Percentiles rank a stretch among this genome's conserved stretches.
phyloP scores from a whole-genome alignment of 2,329 filamentous ascomycete genomes.

The Hirsutella thompsonii region DNA sequence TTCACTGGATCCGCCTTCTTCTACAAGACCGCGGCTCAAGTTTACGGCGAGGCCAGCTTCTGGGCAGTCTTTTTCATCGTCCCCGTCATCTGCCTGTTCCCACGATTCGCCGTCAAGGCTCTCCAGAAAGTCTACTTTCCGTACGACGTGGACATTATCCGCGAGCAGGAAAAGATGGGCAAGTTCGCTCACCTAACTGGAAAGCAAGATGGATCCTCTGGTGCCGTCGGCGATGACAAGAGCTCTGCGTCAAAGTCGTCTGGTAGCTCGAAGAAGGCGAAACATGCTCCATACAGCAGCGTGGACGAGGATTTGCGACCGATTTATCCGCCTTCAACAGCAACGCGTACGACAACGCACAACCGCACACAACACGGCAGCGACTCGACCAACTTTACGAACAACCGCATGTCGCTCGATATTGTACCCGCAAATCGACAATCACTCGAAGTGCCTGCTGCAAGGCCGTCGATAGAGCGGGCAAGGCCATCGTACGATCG shows the following conservation, averaged over 20 bases:
- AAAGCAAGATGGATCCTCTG: slow-evolving; percentile 18
- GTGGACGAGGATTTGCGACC: slow-evolving; percentile 81
- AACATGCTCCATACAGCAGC: slow-evolving; percentile 46
- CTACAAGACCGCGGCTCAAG: slow-evolving; percentile 64
- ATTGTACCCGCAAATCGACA: slow-evolving; percentile 34
- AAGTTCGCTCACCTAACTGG: slow-evolving; percentile 58
- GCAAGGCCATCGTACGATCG: slow-evolving; percentile 79
- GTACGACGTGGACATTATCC: slow-evolving; percentile 87
- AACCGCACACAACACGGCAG: slow-evolving; percentile 83
- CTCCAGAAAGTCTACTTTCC: slow-evolving; percentile 92
- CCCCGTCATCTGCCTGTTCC: slow-evolving; percentile 70
- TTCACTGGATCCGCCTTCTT: slow-evolving; percentile 40
- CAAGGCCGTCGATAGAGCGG: slow-evolving; percentile 48
- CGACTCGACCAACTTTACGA: slow-evolving; percentile 84
- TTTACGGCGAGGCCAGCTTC: slow-evolving; percentile 72
- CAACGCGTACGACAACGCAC: slow-evolving; percentile 60
- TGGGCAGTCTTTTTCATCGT: slow-evolving; percentile 77
- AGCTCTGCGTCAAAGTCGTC: slow-evolving; percentile 40
- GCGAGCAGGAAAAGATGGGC: slow-evolving; percentile 77
- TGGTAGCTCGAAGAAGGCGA: slow-evolving; percentile 40
- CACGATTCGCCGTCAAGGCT: slow-evolving; percentile 75
- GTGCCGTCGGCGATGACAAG: slow-evolving; percentile 20
- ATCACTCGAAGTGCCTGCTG: slow-evolving; percentile 39
- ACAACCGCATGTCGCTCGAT: slow-evolving; percentile 43
- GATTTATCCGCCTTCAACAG: slow-evolving; percentile 86